Evolutionary conservation across 805 yeast genomes (phyloP), one percentile per base, ranked within the genome.

Genomic region (Saturnispora kantuleensis): DNA sequence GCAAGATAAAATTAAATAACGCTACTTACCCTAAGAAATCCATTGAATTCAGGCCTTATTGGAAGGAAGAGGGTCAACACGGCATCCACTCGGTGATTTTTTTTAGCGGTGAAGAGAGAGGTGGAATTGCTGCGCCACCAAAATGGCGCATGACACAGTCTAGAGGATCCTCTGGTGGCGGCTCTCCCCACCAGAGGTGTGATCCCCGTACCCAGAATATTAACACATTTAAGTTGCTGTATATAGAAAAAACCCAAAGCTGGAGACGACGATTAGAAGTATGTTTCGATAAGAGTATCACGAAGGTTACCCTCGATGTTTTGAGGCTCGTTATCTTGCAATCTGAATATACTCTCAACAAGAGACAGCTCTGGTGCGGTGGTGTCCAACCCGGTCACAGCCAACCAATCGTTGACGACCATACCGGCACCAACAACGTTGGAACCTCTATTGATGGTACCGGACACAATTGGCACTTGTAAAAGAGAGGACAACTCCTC

Each of bases 291-390:
- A 65, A 86, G 77, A 47, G 96, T 87, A 62, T 86, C 96, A 69
- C 95, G 82, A 68, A 86, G 75, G 70, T 83, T 77, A 56, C 87
- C 84, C 45, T 87, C 74, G 51, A 86, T 85, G 46, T 89, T 73
- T 51, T 84, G 93, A 51, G 95, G 95, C 62, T 83, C 85, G 50
- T 88, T 90, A 59, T 86, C 95, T 65, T 87, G 94, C 56, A 86
- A 73, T 69, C 87, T 82, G 79, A 90, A 94, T 56, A 93, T 94
- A 63, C 95, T 83, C 71, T 94, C 98, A 54, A 93, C 77, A 48
- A 93, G 98, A 56, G 96, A 87, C 60, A 93, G 73, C 68, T 93
- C 99, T 41, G 98, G 97, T 39, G 98, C 97, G 52, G 99, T 89
- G 47, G 98, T 93, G 68, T 93, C 97, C 56, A 86, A 74, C 53